Evolutionary conservation across 495 filamentous ascomycete genomes (phyloP).

Genomic region (Penicillium atrosanguineum): DNA sequence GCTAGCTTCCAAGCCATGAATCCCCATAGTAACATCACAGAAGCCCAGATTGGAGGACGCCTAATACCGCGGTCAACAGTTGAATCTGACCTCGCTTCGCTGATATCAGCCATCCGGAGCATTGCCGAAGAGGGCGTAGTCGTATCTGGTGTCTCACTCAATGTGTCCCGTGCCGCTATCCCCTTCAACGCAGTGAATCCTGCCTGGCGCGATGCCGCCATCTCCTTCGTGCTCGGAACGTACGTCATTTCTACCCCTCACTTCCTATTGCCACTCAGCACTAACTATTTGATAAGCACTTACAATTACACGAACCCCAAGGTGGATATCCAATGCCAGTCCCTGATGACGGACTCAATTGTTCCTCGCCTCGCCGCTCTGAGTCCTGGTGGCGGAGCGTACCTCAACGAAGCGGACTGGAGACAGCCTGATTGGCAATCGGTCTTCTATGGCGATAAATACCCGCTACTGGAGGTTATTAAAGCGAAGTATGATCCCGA

Average conservation of each 20-base stretch:
- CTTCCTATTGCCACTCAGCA: background rate
- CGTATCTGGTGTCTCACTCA: slow-evolving; percentile 37
- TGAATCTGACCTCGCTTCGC: slow-evolving; percentile 19
- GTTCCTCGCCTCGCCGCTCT: slow-evolving; percentile 6
- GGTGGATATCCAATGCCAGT: background rate
- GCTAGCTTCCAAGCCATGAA: slow-evolving; percentile 38
- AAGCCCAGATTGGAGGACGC: slow-evolving; percentile 50
- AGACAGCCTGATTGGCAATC: slow-evolving; percentile 18
- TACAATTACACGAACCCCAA: slow-evolving; percentile 6
- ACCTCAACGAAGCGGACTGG: slow-evolving; percentile 16
- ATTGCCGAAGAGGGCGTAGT: slow-evolving; percentile 28
- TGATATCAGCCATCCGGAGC: background rate
- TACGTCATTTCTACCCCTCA: background rate
- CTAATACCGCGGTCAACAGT: slow-evolving; percentile 49
- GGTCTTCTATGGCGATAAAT: slow-evolving; percentile 22
- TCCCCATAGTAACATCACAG: slow-evolving; percentile 35
- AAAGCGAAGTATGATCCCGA: slow-evolving; percentile 54
- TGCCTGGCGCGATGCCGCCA: slow-evolving; percentile 27
- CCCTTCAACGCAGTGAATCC: slow-evolving; percentile 48
- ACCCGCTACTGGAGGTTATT: slow-evolving; percentile 35
- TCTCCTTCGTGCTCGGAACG: slow-evolving; percentile 6
- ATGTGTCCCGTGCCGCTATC: slow-evolving; percentile 27
- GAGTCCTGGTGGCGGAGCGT: slow-evolving; percentile 6
- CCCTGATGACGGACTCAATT: slow-evolving; percentile 11
- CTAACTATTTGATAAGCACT: background rate